phyloP scores from a whole-genome alignment of 1,139 yeast species.

The Blastobotrys aristatus region DNA sequence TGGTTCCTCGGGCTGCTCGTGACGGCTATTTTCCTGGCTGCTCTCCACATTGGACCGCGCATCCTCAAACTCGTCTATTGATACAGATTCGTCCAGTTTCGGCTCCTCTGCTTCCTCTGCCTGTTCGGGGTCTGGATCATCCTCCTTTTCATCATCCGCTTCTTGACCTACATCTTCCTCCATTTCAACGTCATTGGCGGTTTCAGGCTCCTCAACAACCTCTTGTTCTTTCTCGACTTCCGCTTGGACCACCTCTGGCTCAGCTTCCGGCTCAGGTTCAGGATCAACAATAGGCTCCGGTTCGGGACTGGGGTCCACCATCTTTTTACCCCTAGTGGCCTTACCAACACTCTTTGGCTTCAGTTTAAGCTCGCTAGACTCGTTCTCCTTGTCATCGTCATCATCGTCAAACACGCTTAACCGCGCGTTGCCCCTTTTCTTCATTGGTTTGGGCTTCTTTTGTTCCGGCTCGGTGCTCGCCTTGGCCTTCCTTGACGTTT shows the following conservation, averaged over 20 bases:
- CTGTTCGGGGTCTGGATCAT: neutral
- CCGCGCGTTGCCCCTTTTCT: slow-evolving; percentile 1
- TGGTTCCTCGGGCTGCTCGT: neutral
- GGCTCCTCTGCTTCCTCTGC: slow-evolving; percentile 8
- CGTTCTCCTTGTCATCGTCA: slow-evolving; percentile 5
- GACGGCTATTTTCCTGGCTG: neutral
- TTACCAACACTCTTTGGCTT: slow-evolving; percentile 2
- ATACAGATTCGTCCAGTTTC: slow-evolving; percentile 5
- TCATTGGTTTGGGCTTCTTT: neutral
- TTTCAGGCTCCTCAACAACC: slow-evolving; percentile 1
- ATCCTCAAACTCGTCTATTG: slow-evolving; percentile 5
- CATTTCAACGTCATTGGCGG: slow-evolving; percentile 11
- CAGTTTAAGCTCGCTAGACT: neutral
- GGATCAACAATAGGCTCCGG: neutral
- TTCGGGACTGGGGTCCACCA: neutral
- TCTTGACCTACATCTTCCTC: slow-evolving; percentile 15
- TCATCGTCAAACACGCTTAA: slow-evolving; percentile 12
- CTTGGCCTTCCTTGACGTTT: neutral
- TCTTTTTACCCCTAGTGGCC: neutral
- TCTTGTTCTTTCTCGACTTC: neutral
- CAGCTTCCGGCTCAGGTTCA: slow-evolving; percentile 1
- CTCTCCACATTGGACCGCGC: neutral
- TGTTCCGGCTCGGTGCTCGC: neutral
- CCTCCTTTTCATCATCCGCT: slow-evolving; percentile 21
- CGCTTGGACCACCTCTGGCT: neutral